Evolutionary conservation across 371 early-diverging fungal genomes (phyloP), one percentile per base, ranked within the genome.

Genomic region (Mortierella sp.): DNA sequence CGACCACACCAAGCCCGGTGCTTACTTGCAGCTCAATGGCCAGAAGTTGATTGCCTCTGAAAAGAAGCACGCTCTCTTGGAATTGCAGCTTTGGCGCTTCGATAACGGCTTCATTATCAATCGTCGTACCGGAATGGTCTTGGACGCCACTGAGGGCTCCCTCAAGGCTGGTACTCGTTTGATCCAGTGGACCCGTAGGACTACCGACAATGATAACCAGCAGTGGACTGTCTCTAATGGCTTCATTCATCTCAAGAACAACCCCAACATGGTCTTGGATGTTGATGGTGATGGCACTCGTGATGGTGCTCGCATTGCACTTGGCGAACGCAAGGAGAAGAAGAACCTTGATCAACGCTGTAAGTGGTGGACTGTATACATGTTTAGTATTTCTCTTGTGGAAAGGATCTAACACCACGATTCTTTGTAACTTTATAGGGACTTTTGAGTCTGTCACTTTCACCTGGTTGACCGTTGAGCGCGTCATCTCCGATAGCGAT

Each of bases 201-300:
- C 71, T 27, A 53, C 53, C 44, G 43, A 29, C 56, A 67, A 73
- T 17, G 60, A 54, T 17, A 73, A 56, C 57, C 74, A 73, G 47
- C 67, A 55, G 52, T 73, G 67, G 67, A 48, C 37, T 45, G 62
- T 67, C 49, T 39, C 54, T 13, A 63, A 63, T 37, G 74, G 74
- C 8, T 73, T 73, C 43, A 73, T 73, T 48, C 83, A 81, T 55
- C 46, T 85, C 27, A 69, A 71, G 54, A 63, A 71, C 45, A 64
- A 82, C 19, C 73, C 79, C 12, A 67, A 77, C 40, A 63, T 87
- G 22, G 82, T 87, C 14, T 76, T 87, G 22, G 87, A 85, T 50
- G 81, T 85, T 48, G 74, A 73, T 43, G 74, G 74, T 29, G 67
- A 73, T 40, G 74, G 74, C n/a, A 62, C 74, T 17, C 74, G 74